phyloP scores from a whole-genome alignment of 176 grass and related monocot genomes.

The sorghum (Sorghum bicolor) region DNA sequence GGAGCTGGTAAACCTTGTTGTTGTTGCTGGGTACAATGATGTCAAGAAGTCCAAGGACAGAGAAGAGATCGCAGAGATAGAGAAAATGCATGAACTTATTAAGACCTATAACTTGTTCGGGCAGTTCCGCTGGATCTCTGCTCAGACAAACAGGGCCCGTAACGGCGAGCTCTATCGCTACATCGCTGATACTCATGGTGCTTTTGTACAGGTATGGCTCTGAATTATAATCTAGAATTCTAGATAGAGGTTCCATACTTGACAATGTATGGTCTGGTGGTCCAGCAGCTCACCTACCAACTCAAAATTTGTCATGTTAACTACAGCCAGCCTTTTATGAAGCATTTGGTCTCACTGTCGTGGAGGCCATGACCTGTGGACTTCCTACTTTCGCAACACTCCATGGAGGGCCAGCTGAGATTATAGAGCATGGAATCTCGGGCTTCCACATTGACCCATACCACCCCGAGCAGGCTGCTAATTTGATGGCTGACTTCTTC shows the following conservation, averaged over 20 bases:
- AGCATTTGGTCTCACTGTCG: conserved; percentile 91
- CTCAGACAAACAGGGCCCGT: conserved; percentile 76
- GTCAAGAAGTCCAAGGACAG: conserved; percentile 69
- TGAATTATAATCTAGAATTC: conserved; percentile 4
- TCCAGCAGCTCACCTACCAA: not conserved
- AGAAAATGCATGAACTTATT: conserved; percentile 87
- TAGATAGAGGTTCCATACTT: not conserved
- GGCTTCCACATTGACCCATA: conserved; percentile 97
- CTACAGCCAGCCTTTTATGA: conserved; percentile 89
- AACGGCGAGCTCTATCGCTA: conserved; percentile 93
- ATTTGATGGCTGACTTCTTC: conserved; percentile 74
- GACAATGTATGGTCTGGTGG: not conserved
- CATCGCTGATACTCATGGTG: conserved; percentile 86
- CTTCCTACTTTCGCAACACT: conserved; percentile 90
- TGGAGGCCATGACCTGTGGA: conserved; percentile 89
- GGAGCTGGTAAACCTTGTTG: conserved; percentile 78
- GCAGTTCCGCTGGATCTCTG: conserved; percentile 91
- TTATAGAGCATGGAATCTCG: conserved; percentile 81
- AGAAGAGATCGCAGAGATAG: conserved; percentile 85
- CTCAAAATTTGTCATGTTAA: not conserved
- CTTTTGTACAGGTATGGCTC: conserved; percentile 79
- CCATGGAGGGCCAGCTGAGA: conserved; percentile 91
- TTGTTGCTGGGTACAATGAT: conserved; percentile 80
- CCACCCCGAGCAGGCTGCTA: conserved; percentile 68
- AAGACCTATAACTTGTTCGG: conserved; percentile 72